Conservation (phyloP, 2,329 filamentous ascomycete species). For the Verticillium zaregamsianum region DNA sequence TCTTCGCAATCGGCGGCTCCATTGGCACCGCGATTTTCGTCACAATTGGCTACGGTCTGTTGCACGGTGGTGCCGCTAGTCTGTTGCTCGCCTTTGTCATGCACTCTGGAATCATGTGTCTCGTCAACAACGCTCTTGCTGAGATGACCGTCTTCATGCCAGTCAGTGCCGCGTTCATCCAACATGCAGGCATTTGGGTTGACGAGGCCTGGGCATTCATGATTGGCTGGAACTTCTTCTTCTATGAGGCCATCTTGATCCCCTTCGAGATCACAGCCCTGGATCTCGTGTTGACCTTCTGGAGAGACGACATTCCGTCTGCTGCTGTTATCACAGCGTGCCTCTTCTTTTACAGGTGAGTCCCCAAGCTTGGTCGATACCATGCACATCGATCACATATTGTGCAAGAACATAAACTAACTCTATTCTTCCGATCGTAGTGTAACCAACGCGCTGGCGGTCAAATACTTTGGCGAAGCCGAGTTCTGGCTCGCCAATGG, state of each 20-base stretch:
- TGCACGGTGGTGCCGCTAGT: constrained; percentile 37
- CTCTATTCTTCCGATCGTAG: no score
- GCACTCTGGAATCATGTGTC: constrained; percentile 50
- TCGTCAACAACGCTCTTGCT: constrained; percentile 62
- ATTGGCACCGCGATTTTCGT: constrained; percentile 58
- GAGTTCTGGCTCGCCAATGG: constrained; percentile 65
- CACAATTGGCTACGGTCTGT: constrained; percentile 53
- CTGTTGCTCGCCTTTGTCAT: constrained; percentile 56
- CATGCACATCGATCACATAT: no score
- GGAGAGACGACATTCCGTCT: constrained; percentile 9
- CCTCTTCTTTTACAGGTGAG: constrained; percentile 15
- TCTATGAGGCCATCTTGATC: constrained; percentile 37
- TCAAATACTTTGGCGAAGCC: constrained; percentile 51
- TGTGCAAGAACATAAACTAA: no score
- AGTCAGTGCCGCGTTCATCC: constrained; percentile 59
- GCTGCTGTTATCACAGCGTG: constrained; percentile 7
- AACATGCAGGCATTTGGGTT: constrained; percentile 60
- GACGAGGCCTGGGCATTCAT: constrained; percentile 62
- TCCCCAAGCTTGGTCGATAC: constrained; percentile 2
- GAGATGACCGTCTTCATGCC: constrained; percentile 63
- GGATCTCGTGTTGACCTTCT: constrained; percentile 23
- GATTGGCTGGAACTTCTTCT: constrained; percentile 39
- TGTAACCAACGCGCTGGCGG: constrained; percentile 19
- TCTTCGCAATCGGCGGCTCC: constrained; percentile 55
- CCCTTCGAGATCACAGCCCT: constrained; percentile 40